Evolutionary conservation across 2,329 filamentous ascomycete species (phyloP), one percentile per base, ranked within the genome.

Genomic region (Plectosphaerella cucumerina): DNA sequence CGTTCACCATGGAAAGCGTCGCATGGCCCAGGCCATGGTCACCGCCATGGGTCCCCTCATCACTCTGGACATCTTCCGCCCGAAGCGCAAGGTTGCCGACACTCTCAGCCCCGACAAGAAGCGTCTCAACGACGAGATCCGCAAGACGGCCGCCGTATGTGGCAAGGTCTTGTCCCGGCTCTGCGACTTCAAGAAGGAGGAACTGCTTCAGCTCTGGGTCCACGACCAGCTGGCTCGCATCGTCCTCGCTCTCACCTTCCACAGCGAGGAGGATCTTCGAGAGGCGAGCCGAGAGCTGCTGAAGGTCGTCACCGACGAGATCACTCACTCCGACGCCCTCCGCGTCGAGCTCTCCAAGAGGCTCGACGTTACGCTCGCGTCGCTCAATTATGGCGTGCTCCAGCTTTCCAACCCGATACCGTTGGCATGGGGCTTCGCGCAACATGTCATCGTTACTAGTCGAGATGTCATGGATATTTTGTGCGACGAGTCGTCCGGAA

Each of bases 281-380:
- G 86, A 92, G 63, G 87, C 89, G 15, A 86, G 89, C 1, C 81
- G 92, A 6, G 87, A 91, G 58, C 73, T 97, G 23, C 80, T 97
- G 57, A 96, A 96, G 67, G 84, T 84, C 34, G 82, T 93, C 60
- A 94, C 89, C 34, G 81, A 81, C 9, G 84, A 95, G 65, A 64
- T 73, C 33, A 72, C 70, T 18, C 76, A 80, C 47, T 68, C 70
- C 35, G 77, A 78, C 14, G 77, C 78, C 6, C 65, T 82, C n/a
- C 64, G 64, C 10, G 70, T 66, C 55, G 63, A 81, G 55, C 62
- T 81, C 3, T 65, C 72, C 42, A 60, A 69, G n/a, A 68, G 74
- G 23, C 74, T 70, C 6, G 70, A 71, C 14, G 67, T 70, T 56
- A 72, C 69, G 1, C 55, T 72, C 11, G 65, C 68, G 8, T 70